Conservation (phyloP, 352 stramenopile genomes). For the Phytopythium chamaehyphon region DNA sequence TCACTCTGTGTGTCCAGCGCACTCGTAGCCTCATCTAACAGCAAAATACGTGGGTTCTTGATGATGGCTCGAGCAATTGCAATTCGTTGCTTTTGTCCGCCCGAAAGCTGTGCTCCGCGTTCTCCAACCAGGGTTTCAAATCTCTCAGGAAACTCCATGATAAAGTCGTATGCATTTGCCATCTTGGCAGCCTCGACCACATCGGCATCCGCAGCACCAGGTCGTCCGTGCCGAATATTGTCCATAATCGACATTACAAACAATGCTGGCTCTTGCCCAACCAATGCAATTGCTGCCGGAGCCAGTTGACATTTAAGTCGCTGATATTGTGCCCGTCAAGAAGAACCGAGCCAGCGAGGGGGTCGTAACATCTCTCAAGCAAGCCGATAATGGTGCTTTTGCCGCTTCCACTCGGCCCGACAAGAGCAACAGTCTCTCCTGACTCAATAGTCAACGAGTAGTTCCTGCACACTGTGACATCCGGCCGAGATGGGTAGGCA, state of each 20-base stretch:
- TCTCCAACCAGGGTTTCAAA: constrained; percentile 90
- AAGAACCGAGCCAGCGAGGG: constrained; percentile 25
- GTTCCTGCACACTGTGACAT: constrained; percentile 26
- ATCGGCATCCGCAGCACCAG: constrained; percentile 33
- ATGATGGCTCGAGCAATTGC: constrained; percentile 92
- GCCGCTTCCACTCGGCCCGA: constrained; percentile 45
- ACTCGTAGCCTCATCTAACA: constrained; percentile 90
- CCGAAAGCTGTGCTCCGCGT: constrained; percentile 80
- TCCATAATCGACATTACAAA: constrained; percentile 72
- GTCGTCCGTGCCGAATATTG: constrained; percentile 72
- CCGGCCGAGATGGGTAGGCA: constrained; percentile 40
- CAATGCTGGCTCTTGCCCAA: constrained; percentile 77
- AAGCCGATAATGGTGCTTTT: constrained; percentile 60
- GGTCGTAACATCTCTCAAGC: constrained; percentile 62
- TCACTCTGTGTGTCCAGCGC: constrained; percentile 84
- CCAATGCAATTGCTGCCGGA: constrained; percentile 81
- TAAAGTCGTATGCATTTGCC: constrained; percentile 92
- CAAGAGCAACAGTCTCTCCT: constrained; percentile 49
- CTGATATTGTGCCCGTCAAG: constrained; percentile 59
- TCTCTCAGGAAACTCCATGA: constrained; percentile 82
- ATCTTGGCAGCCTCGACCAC: constrained; percentile 59
- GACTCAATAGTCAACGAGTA: constrained; percentile 38
- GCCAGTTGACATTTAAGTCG: constrained; percentile 59
- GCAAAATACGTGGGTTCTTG: constrained; percentile 81
- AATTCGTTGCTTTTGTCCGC: constrained; percentile 93